phyloP scores from a whole-genome alignment of 331 rosid genomes.

The Quercus lobata region DNA sequence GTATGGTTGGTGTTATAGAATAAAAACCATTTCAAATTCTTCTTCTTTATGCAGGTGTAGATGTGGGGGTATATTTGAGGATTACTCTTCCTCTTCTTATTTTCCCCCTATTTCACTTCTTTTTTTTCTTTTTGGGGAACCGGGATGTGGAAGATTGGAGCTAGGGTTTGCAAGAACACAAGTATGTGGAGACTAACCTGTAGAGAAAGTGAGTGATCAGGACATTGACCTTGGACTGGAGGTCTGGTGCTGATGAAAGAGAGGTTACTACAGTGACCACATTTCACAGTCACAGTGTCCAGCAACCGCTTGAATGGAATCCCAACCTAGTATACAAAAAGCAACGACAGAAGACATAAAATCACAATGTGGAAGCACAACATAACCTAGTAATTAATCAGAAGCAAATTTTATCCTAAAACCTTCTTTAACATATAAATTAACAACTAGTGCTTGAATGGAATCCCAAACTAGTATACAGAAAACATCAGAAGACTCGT shows the following conservation, averaged over 20 bases:
- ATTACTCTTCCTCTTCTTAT: too few relatives aligned
- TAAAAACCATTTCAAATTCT: too few relatives aligned
- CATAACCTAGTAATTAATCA: neutral
- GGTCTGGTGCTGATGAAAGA: constrained; percentile 87
- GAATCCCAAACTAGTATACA: constrained; percentile 70
- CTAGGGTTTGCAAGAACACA: neutral
- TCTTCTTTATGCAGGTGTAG: too few relatives aligned
- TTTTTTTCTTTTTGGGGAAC: neutral
- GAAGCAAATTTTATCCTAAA: neutral
- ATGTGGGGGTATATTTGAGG: too few relatives aligned
- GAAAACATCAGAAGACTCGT: neutral
- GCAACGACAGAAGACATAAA: constrained; percentile 1
- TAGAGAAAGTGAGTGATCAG: constrained; percentile 53
- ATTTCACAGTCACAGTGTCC: constrained; percentile 97
- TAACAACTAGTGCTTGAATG: constrained; percentile 47
- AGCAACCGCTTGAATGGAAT: constrained; percentile 84
- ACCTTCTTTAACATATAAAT: neutral
- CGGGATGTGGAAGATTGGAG: neutral
- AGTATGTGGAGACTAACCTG: constrained; percentile 1
- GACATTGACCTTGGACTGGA: constrained; percentile 52
- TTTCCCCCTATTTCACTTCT: neutral
- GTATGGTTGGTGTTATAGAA: too few relatives aligned
- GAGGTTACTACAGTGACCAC: constrained; percentile 96
- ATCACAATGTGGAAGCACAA: neutral
- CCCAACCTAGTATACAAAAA: constrained; percentile 56